Evolutionary conservation across 2,329 filamentous ascomycete species (phyloP).

Genomic region (Penicillium vulpinum): DNA sequence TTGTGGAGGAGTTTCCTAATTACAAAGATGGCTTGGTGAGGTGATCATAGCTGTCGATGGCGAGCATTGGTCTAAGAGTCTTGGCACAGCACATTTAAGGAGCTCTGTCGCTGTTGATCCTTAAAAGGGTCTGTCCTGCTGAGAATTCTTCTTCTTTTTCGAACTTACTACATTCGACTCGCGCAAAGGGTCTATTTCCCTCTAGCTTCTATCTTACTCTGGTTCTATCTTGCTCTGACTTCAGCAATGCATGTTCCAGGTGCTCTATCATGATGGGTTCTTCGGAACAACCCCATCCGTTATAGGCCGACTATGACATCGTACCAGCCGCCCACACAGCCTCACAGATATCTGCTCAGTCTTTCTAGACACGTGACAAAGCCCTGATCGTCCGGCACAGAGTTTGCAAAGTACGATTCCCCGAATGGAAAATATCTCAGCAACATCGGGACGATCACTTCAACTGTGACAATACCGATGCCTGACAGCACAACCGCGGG

Average conservation of each 20-base stretch:
- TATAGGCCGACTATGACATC: neutral
- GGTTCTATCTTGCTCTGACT: neutral
- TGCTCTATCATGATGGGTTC: neutral
- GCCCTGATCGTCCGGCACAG: neutral
- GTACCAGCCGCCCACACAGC: neutral
- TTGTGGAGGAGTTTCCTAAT: slow-evolving; percentile 13
- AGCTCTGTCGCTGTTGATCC: slow-evolving; percentile 12
- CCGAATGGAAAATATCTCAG: neutral
- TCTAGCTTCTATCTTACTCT: too few relatives aligned
- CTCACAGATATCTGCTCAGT: neutral
- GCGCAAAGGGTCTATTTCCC: neutral
- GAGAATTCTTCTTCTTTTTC: neutral
- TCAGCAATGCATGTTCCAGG: neutral
- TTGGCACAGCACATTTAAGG: slow-evolving; percentile 30
- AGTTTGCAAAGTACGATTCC: neutral
- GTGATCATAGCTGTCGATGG: slow-evolving; percentile 35
- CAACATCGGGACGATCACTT: slow-evolving; percentile 8
- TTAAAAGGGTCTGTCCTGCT: neutral
- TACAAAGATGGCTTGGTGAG: slow-evolving; percentile 30
- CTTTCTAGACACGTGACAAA: neutral
- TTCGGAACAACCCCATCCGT: neutral
- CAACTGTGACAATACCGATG: neutral
- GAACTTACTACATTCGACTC: neutral
- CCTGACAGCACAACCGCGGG: neutral
- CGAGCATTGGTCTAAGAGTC: slow-evolving; percentile 23